phyloP scores from a whole-genome alignment of 768 basidiomycete species.

The Termitomyces sp. region DNA sequence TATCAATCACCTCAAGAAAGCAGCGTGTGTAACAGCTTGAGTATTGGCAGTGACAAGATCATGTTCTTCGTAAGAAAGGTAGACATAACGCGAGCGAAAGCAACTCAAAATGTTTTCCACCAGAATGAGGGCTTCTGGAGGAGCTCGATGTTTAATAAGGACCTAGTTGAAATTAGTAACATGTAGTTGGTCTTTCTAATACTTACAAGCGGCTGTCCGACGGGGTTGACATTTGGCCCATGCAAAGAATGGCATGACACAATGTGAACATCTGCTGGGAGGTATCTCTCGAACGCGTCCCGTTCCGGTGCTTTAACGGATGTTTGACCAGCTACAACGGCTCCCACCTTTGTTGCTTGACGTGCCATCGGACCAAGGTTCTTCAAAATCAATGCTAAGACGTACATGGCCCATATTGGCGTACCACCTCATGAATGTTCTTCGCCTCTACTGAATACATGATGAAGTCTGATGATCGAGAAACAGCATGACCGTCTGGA shows the following conservation, averaged over 20 bases:
- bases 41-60: constrained; percentile 97
- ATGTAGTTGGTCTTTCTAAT: neutral
- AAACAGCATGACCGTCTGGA: constrained; percentile 80
- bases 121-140: constrained; percentile 61
- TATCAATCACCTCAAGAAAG: constrained; percentile 76
- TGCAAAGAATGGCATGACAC: constrained; percentile 94
- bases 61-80: constrained; percentile 95
- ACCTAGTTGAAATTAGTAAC: constrained; percentile 44
- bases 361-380: constrained; percentile 1
- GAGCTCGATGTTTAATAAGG: constrained; percentile 80
- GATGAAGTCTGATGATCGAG: constrained; percentile 87
- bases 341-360: constrained; percentile 84
- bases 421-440: constrained; percentile 76
- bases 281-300: constrained; percentile 80
- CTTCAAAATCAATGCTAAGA: constrained; percentile 8
- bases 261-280: constrained; percentile 83
- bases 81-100: constrained; percentile 81
- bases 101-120: constrained; percentile 82
- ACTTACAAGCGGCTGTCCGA: constrained; percentile 85
- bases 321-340: constrained; percentile 93
- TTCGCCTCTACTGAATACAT: constrained; percentile 96
- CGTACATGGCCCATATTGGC: constrained; percentile 88
- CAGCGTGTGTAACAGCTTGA: constrained; percentile 96
- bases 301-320: constrained; percentile 95
- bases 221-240: constrained; percentile 82